Evolutionary conservation across 345 rosid species (phyloP).

Genomic region (Moricandia moricandioides): DNA sequence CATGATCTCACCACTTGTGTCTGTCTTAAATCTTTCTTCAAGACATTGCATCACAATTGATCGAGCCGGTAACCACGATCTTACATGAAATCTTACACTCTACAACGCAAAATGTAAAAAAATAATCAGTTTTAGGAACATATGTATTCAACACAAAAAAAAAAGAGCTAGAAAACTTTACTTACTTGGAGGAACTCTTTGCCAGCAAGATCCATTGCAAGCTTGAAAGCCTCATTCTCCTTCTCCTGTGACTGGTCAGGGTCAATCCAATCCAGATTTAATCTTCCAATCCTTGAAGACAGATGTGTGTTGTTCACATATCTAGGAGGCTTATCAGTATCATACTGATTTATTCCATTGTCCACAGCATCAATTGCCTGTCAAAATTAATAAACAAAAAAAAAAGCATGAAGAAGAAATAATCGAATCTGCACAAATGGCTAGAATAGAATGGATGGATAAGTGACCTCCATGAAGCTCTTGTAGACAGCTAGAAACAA

Average conservation of each 20-base stretch:
- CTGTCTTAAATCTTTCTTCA: constrained; percentile 53
- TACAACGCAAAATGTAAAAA: constrained; percentile 32
- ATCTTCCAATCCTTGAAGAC: constrained; percentile 80
- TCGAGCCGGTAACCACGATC: constrained; percentile 90
- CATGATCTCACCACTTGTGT: constrained; percentile 87
- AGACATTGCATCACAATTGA: constrained; percentile 77
- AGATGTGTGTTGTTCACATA: constrained; percentile 83
- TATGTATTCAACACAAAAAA: neutral
- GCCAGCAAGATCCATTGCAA: constrained; percentile 78
- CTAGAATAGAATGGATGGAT: neutral
- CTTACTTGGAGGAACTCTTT: constrained; percentile 85
- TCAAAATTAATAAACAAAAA: neutral
- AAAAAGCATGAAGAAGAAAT: neutral
- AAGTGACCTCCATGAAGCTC: constrained; percentile 76
- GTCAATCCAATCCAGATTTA: constrained; percentile 87
- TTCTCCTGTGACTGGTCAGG: constrained; percentile 84
- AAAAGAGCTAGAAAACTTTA: neutral
- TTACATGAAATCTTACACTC: constrained; percentile 68
- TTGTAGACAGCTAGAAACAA: constrained; percentile 76
- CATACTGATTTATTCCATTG: constrained; percentile 81
- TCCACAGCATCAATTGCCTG: constrained; percentile 88
- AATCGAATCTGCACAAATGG: neutral
- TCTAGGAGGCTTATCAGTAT: constrained; percentile 78
- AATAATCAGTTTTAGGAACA: neutral
- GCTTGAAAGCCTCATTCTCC: constrained; percentile 80